Evolutionary conservation across 768 basidiomycete species (phyloP).

Genomic region (Mycena galopus): DNA sequence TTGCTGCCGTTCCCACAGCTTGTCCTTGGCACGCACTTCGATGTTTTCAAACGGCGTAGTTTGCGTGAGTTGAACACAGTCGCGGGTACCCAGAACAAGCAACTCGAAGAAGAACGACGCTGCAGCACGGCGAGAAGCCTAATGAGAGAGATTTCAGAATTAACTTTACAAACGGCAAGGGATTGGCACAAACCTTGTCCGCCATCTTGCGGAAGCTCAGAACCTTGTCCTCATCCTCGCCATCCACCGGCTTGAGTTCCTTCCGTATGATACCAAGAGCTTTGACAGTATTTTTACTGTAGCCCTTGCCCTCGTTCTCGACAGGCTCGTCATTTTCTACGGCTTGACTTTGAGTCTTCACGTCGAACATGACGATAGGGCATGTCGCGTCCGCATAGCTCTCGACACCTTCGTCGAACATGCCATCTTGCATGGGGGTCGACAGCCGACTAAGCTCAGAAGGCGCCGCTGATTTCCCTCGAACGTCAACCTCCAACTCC

Average conservation of each 20-base stretch:
- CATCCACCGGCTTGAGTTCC: slow-evolving; percentile 71
- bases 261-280: slow-evolving; percentile 82
- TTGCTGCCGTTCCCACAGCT: slow-evolving; percentile 82
- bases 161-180: not conserved
- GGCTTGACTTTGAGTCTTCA: slow-evolving; percentile 66
- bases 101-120: slow-evolving; percentile 98
- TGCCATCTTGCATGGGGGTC: slow-evolving; percentile 72
- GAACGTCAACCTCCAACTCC: slow-evolving; percentile 57
- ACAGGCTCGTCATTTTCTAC: slow-evolving; percentile 53
- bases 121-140: slow-evolving; percentile 93
- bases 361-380: slow-evolving; percentile 87
- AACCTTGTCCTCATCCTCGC: slow-evolving; percentile 66
- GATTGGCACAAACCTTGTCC: slow-evolving; percentile 69
- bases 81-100: slow-evolving; percentile 92
- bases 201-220: slow-evolving; percentile 86
- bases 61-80: slow-evolving; percentile 89
- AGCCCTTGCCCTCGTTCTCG: slow-evolving; percentile 76
- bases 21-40: slow-evolving; percentile 82
- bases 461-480: slow-evolving; percentile 63
- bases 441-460: slow-evolving; percentile 75
- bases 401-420: slow-evolving; percentile 70
- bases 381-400: slow-evolving; percentile 78
- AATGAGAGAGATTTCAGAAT: not conserved
- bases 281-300: slow-evolving; percentile 91
- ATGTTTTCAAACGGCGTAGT: slow-evolving; percentile 86